Evolutionary conservation across 2,329 filamentous ascomycete genomes (phyloP), one percentile per base, ranked within the genome.

Genomic region (Pyrenochaeta sp.): DNA sequence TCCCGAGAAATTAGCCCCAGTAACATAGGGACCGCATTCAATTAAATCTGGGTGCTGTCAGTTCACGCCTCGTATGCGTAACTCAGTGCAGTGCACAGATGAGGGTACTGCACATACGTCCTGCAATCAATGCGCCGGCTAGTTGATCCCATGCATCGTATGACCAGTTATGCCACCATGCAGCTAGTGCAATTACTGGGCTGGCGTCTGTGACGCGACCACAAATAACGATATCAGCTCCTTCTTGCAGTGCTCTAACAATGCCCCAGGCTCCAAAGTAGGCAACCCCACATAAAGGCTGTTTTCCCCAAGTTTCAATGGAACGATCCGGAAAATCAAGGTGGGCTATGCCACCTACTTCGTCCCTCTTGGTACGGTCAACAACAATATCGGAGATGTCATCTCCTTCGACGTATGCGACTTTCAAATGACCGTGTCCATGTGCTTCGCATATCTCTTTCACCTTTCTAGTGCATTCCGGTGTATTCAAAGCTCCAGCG

Each of bases 121-220:
- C 79, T 0, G 77, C 77, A 2, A 82, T 55, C 0, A 81, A 57
- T 0, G 77, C 65, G 0, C 76, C 76, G 0, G 80, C 79, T 3
- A 82, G 62, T 15, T 65, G 50, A 42, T 81, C 72, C 10, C 73
- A 77, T 20, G 75, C 69, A 0, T 65, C 69, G 10, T 74, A 68
- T 1, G 49, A 46, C 80, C 79, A 83, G 7, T 69, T 61, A 37
- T 82, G 74, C 72, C 78, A 82, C 69, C 72, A 82, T 36, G 73
- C 74, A 0, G 78, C 78, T 13, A 17, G 11, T 1, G 74, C 80
- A 47, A 82, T 80, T 0, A 79, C 77, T n/a, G 42, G 46, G 15
- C 21, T 30, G 3, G 46, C 46, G 51, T 67, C 63, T 0, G 61
- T 43, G n/a, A 58, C 49, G 6, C 55, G 50, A 2, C 63, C 65